Conservation (phyloP, 2,329 filamentous ascomycete genomes). For the Talaromyces sp. region DNA sequence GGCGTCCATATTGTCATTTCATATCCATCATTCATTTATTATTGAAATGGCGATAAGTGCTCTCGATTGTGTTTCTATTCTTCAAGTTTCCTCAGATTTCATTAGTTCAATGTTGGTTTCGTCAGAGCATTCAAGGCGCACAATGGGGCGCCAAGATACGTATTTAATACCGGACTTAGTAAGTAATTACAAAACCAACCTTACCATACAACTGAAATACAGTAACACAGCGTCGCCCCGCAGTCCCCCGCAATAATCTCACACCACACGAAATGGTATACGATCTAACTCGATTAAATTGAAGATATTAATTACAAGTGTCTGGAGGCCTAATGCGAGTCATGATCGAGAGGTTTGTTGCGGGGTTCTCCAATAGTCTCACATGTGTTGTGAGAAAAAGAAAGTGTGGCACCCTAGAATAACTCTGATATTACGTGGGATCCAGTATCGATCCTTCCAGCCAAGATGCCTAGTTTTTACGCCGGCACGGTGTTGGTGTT, state of each 20-base stretch:
- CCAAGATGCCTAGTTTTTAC: not conserved
- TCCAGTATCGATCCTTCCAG: not conserved
- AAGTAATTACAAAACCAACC: not conserved
- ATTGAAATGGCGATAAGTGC: not conserved
- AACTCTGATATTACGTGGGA: not conserved
- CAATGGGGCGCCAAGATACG: not conserved
- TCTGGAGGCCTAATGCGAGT: not conserved
- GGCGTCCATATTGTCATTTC: not conserved
- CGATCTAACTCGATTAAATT: not conserved
- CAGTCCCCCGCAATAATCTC: not conserved
- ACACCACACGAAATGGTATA: not conserved
- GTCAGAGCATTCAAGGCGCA: no score
- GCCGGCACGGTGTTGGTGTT: not conserved
- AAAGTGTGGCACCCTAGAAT: not conserved
- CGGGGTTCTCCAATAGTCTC: not conserved
- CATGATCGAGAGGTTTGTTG: not conserved
- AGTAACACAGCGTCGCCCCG: not conserved
- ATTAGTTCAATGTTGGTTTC: not conserved
- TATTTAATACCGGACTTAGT: not conserved
- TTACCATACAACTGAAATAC: not conserved
- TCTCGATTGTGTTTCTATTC: not conserved
- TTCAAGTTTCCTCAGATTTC: not conserved
- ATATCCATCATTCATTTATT: not conserved
- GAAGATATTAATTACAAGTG: not conserved
- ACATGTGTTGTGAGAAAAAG: not conserved